Evolutionary conservation across 2,329 filamentous ascomycete species (phyloP).

Genomic region (Graphilbum fragrans): DNA sequence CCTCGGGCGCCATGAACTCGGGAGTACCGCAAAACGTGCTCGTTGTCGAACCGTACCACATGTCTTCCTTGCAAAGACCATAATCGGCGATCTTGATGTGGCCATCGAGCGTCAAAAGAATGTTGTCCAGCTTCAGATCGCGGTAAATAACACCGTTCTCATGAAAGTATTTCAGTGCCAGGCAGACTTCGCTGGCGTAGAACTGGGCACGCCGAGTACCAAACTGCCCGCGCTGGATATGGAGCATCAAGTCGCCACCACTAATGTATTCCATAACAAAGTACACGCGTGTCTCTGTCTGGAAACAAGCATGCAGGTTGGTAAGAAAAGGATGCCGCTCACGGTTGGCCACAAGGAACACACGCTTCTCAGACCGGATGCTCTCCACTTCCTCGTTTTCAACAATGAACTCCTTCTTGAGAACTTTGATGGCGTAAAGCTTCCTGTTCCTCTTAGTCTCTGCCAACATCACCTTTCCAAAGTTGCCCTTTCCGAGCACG

Average conservation of each 20-base stretch:
- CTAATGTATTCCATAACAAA: slow-evolving; percentile 99
- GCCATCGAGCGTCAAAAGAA: slow-evolving; percentile 84
- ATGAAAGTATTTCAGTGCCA: slow-evolving; percentile 97
- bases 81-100: slow-evolving; percentile 99
- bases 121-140: slow-evolving; percentile 88
- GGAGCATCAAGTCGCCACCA: slow-evolving; percentile 96
- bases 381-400: slow-evolving; percentile 99
- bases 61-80: slow-evolving; percentile 97
- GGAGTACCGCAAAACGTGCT: slow-evolving; percentile 99
- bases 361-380: slow-evolving; percentile 92
- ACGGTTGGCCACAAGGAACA: slow-evolving; percentile 94
- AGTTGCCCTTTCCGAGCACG: slow-evolving; percentile 96
- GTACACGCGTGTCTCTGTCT: slow-evolving; percentile 95
- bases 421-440: slow-evolving; percentile 94
- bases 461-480: slow-evolving; percentile 98
- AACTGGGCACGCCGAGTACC: slow-evolving; percentile 96
- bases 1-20: slow-evolving; percentile 98
- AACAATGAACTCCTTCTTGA: slow-evolving; percentile 99
- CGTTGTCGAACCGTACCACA: slow-evolving; percentile 97
- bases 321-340: slow-evolving; percentile 93
- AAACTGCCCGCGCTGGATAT: slow-evolving; percentile 95
- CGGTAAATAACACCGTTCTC: slow-evolving; percentile 99
- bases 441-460: slow-evolving; percentile 89
- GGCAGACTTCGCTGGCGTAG: slow-evolving; percentile 92
- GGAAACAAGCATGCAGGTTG: slow-evolving; percentile 94